Base-by-base conservation (phyloP, 2,329 filamentous ascomycete species). In the Elsinoe batatas region DNA sequence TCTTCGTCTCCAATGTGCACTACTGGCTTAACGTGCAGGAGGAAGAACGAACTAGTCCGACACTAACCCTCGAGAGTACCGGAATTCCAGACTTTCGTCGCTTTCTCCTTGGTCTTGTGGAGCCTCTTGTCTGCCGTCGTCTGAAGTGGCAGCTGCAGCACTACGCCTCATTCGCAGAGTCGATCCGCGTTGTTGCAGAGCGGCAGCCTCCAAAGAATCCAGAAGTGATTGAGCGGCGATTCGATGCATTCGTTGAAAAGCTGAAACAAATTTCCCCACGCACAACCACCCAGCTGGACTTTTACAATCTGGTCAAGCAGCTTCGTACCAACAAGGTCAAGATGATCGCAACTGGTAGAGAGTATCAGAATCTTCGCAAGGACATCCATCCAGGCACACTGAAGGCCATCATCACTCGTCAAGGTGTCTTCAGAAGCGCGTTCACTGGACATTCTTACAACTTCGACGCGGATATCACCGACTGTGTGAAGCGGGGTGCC, bases 1-100 rank as follows among this genome's bases (percentile, higher is more conserved):
- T 58, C 36, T 60, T 56, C 51, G 60, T 67, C 11, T 65, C 63
- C 3, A 67, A 64, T 18, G 12, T 35, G 6, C 64, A 67, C 36
- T 67, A 67, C 50, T 53, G 35, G 3, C 56, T 35, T 35, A 47
- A 51, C 26, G 35, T 38, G 12, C 30, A 26, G n/a, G 40, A 26
- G 2, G 18, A 20, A 10, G 10, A 22, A 1, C 6, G 13, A 2
- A 22, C 18, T n/a, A 26, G 3, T n/a, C 17, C 12, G 40, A 26
- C 17, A 11, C 40, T 44, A 2, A 15, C 20, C 10, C 18, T 44
- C 1, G 40, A 44, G 18, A 44, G 40, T 26, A 44, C 40, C 10
- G 40, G 40, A 5, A 44, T 44, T 4, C 40, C 40, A 3, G 20
- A 44, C 2, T 22, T 44, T 26, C 40, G 40, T 17, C 40, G 40